phyloP scores from a whole-genome alignment of 805 yeast species.

The Candida nemodendra region DNA sequence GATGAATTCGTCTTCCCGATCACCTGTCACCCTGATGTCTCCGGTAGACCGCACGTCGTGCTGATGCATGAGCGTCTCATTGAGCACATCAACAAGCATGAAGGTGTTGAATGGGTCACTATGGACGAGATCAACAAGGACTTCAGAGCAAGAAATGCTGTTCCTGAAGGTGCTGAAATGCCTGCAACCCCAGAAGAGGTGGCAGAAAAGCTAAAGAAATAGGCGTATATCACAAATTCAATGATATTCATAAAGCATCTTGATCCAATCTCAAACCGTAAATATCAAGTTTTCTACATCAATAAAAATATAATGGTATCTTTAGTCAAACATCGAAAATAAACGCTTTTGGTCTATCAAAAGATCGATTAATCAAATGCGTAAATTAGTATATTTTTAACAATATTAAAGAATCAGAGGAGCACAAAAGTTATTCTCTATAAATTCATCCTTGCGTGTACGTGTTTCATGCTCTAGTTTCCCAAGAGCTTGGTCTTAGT shows the following conservation, averaged over 20 bases:
- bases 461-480: constrained; percentile 8
- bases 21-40: constrained; percentile 39
- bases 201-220: not conserved
- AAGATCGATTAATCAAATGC: too few species aligned
- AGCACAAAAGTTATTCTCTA: too few species aligned
- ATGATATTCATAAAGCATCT: too few species aligned
- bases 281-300: too few species aligned
- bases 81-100: constrained; percentile 36
- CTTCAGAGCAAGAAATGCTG: constrained; percentile 27
- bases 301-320: too few species aligned
- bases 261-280: too few species aligned
- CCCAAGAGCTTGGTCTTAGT: constrained; percentile 24
- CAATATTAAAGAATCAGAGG: too few species aligned
- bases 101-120: constrained; percentile 41
- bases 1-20: constrained; percentile 39
- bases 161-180: constrained; percentile 31
- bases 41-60: constrained; percentile 37
- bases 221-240: too few species aligned
- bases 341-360: too few species aligned
- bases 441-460: too few species aligned
- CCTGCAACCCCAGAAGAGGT: constrained; percentile 22
- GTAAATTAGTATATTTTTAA: too few species aligned
- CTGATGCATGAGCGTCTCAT: constrained; percentile 38
- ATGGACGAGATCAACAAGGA: constrained; percentile 36
- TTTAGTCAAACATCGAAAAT: too few species aligned